These are phyloP conservation scores for Gossypium schwendimanii DNA, from an alignment of 441 rosid genomes.

Conservation along the genomic window DNA sequence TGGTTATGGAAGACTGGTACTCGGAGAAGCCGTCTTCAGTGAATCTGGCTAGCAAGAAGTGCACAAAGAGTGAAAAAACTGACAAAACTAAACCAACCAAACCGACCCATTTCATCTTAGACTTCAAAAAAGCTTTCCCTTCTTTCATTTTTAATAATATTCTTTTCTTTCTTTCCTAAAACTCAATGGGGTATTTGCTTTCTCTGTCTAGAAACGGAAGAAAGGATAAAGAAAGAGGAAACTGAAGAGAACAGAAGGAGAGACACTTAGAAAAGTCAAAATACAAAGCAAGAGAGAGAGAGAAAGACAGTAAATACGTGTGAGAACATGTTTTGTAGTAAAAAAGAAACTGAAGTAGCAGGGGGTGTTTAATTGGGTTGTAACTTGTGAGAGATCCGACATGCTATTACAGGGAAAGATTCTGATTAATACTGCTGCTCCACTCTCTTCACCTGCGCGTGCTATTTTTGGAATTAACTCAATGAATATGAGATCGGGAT, in stretches of 20 bases:
- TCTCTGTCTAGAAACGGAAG: background rate
- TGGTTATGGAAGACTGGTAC: constrained; percentile 68
- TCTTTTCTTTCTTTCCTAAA: background rate
- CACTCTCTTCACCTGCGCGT: constrained; percentile 19
- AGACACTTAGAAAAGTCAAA: background rate
- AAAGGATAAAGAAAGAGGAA: constrained; percentile 11
- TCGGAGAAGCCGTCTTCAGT: constrained; percentile 59
- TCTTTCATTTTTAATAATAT: constrained; percentile 43
- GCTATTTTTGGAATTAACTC: background rate
- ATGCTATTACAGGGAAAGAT: background rate
- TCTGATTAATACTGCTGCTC: background rate
- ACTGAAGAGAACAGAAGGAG: background rate
- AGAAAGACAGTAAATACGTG: constrained; percentile 5
- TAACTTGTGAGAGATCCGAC: constrained; percentile 21
- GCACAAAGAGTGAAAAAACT: constrained; percentile 62
- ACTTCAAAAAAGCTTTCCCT: constrained; percentile 61
- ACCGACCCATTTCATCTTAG: constrained; percentile 87
- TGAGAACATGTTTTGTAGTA: background rate
- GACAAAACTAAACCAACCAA: constrained; percentile 75
- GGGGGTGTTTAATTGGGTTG: background rate
- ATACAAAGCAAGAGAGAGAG: constrained; percentile 4
- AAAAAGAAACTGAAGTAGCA: background rate
- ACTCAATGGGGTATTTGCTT: background rate
- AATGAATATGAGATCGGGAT: too few species aligned
- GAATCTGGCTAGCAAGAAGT: constrained; percentile 80